Conservation (phyloP, 2,329 filamentous ascomycete species). For the Aspergillus japonicus region DNA sequence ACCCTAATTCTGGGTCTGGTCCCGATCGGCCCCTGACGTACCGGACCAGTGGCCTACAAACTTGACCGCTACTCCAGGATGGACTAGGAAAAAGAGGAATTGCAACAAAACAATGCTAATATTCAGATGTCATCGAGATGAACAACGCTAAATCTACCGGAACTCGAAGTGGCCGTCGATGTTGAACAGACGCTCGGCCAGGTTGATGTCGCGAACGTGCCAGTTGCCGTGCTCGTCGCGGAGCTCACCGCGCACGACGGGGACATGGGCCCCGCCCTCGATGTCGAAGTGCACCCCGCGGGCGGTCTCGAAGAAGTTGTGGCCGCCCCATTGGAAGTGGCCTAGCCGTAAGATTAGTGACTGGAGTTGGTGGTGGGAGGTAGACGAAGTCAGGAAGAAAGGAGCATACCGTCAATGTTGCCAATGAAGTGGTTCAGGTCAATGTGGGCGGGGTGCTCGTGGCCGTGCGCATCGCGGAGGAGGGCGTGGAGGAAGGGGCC, state of each 20-base stretch:
- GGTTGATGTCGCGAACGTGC: slow-evolving; percentile 15
- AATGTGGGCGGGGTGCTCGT: slow-evolving; percentile 7
- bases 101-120: too few species aligned
- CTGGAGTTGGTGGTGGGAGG: too few species aligned
- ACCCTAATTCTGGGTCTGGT: too few species aligned
- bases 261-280: slow-evolving; percentile 18
- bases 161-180: slow-evolving; percentile 12
- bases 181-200: slow-evolving; percentile 19
- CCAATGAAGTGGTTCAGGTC: slow-evolving; percentile 20
- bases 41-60: too few species aligned
- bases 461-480: slow-evolving; percentile 10
- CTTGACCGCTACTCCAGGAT: too few species aligned
- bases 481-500: slow-evolving; percentile 13
- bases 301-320: slow-evolving; percentile 14
- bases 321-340: slow-evolving; percentile 18
- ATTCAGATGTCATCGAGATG: too few species aligned
- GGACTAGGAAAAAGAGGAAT: too few species aligned
- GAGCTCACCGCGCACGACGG: slow-evolving; percentile 19
- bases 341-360: slow-evolving; percentile 2
- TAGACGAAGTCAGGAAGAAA: too few species aligned
- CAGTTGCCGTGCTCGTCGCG: not conserved
- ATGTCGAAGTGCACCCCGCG: slow-evolving; percentile 12
- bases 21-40: too few species aligned
- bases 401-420: slow-evolving; percentile 17
- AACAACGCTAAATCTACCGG: not conserved